Evolutionary conservation across 768 basidiomycete species (phyloP).

Genomic region (Grammothele lineata): DNA sequence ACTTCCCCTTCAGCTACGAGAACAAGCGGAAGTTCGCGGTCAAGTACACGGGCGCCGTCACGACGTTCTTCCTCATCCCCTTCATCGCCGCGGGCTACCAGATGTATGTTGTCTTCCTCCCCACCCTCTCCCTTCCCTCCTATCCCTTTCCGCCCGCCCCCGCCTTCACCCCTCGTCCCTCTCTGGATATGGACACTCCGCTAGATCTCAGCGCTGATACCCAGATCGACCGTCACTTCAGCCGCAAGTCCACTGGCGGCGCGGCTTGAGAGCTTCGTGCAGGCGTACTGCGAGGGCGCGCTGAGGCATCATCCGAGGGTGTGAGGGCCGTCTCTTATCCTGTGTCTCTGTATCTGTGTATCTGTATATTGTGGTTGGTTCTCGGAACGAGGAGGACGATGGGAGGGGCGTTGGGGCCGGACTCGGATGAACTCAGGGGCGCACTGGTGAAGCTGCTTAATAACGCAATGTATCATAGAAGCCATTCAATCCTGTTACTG

Average conservation of each 20-base stretch:
- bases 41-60: slow-evolving; percentile 42
- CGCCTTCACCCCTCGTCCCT: too few species aligned
- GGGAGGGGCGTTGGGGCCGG: too few species aligned
- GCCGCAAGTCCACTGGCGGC: slow-evolving; percentile 18
- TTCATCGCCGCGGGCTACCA: slow-evolving; percentile 57
- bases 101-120: slow-evolving; percentile 48
- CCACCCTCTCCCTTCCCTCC: background rate
- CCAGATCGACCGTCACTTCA: slow-evolving; percentile 8
- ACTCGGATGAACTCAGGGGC: background rate
- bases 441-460: background rate
- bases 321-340: background rate
- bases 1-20: slow-evolving; percentile 29
- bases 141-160: too few species aligned
- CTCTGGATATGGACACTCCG: too few species aligned
- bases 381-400: too few species aligned
- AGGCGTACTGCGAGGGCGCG: slow-evolving; percentile 14
- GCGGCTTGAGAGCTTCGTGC: slow-evolving; percentile 12
- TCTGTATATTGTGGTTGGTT: background rate
- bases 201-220: slow-evolving; percentile 14
- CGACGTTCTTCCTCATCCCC: slow-evolving; percentile 59
- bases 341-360: background rate
- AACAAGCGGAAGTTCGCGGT: slow-evolving; percentile 29
- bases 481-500: background rate
- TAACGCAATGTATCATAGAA: too few species aligned
- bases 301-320: slow-evolving; percentile 16